Conservation (phyloP, 139 green algal species). For the Chlamydomonas sp. region DNA sequence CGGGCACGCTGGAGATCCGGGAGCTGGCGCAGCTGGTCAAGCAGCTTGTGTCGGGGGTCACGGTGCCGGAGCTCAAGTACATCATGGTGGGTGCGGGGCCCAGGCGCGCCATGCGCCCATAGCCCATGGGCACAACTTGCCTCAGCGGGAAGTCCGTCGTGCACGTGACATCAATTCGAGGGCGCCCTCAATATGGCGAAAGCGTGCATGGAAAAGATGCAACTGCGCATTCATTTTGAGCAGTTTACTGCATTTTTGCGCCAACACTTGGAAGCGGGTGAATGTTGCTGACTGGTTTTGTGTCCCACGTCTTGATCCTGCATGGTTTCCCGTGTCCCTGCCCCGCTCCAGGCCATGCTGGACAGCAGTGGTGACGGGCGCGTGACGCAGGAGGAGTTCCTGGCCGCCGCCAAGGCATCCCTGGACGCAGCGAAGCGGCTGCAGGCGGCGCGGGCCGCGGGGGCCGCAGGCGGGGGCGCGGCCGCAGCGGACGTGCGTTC, state of each 20-base stretch:
- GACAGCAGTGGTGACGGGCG: constrained; percentile 43
- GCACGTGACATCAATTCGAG: too few relatives aligned
- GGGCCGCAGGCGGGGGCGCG: not conserved
- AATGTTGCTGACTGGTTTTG: too few relatives aligned
- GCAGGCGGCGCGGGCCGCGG: constrained; percentile 8
- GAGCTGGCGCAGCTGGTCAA: constrained; percentile 41
- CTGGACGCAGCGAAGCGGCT: constrained; percentile 21
- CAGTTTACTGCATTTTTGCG: too few relatives aligned
- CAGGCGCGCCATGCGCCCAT: too few relatives aligned
- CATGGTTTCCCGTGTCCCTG: not conserved
- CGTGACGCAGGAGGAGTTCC: constrained; percentile 48
- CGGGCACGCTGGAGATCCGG: constrained; percentile 31
- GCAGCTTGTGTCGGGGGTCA: constrained; percentile 33
- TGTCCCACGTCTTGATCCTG: too few relatives aligned
- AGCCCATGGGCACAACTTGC: too few relatives aligned
- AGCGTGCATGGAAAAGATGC: too few relatives aligned
- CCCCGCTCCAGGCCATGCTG: constrained; percentile 30
- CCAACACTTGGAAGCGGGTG: too few relatives aligned
- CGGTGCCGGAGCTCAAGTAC: constrained; percentile 37
- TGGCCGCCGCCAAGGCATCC: constrained; percentile 27
- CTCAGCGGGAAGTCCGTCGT: too few relatives aligned
- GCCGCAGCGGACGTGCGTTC: constrained; percentile 7
- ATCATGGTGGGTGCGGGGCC: constrained; percentile 23
- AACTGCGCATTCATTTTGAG: too few relatives aligned
- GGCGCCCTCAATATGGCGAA: too few relatives aligned